Conservation (phyloP, 2,329 filamentous ascomycete genomes). For the Ophiostoma tasmaniense region DNA sequence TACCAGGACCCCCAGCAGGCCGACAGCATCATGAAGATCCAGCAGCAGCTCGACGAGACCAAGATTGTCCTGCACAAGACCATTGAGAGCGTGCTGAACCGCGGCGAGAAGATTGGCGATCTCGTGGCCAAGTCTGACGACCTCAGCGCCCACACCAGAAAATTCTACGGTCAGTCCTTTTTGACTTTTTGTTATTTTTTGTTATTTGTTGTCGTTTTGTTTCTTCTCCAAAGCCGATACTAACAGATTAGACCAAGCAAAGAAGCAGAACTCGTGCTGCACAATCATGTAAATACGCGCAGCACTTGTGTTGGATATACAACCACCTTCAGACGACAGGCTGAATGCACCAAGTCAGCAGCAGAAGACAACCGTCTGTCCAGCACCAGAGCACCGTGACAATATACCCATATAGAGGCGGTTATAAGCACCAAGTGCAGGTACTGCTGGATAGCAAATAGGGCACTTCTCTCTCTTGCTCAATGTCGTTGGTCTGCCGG, state of each 20-base stretch:
- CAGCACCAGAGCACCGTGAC: neutral
- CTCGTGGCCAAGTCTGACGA: slow-evolving; percentile 89
- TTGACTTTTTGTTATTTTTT: too few relatives aligned
- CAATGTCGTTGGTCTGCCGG: neutral
- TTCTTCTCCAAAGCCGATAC: neutral
- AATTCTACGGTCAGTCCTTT: slow-evolving; percentile 68
- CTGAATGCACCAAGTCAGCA: too few relatives aligned
- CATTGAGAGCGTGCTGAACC: slow-evolving; percentile 76
- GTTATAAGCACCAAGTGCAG: too few relatives aligned
- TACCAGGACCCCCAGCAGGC: slow-evolving; percentile 83
- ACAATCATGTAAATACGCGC: slow-evolving; percentile 49
- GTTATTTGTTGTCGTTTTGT: too few relatives aligned
- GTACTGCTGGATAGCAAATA: too few relatives aligned
- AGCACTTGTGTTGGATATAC: neutral
- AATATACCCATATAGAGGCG: neutral
- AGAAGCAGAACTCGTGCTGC: slow-evolving; percentile 75
- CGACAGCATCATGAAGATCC: slow-evolving; percentile 90
- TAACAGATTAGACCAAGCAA: slow-evolving; percentile 49
- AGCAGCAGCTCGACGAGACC: slow-evolving; percentile 93
- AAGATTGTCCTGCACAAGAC: slow-evolving; percentile 97
- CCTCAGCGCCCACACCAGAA: slow-evolving; percentile 85
- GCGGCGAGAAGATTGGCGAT: slow-evolving; percentile 94
- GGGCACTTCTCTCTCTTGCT: neutral
- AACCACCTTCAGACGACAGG: neutral
- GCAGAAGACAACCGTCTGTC: neutral